These are phyloP conservation scores for Lactifluus rugatus DNA, from an alignment of 768 basidiomycete genomes.

Conservation along the genomic window DNA sequence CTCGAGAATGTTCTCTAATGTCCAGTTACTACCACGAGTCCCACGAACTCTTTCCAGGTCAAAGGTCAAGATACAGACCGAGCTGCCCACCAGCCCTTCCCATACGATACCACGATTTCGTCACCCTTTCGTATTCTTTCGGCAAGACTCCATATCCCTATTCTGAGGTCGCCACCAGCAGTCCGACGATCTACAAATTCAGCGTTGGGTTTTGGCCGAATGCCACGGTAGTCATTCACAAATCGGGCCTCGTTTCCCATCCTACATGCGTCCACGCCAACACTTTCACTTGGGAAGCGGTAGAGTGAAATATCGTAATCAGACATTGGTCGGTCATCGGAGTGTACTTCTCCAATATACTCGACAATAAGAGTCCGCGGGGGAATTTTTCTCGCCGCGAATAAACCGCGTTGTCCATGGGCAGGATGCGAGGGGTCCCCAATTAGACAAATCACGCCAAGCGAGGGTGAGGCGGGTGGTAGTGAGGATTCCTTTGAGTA, in stretches of 20 bases:
- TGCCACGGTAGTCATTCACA: constrained; percentile 83
- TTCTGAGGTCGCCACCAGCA: constrained; percentile 51
- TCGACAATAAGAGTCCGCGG: constrained; percentile 61
- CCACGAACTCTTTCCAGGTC: not conserved
- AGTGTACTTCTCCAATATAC: constrained; percentile 80
- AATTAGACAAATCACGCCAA: constrained; percentile 51
- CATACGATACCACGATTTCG: constrained; percentile 83
- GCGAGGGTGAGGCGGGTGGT: constrained; percentile 20
- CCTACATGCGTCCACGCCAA: constrained; percentile 67
- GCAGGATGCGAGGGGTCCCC: constrained; percentile 51
- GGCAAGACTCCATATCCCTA: constrained; percentile 63
- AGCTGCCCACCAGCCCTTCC: constrained; percentile 73
- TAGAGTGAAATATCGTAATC: constrained; percentile 85
- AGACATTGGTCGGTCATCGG: constrained; percentile 58
- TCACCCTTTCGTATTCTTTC: constrained; percentile 64
- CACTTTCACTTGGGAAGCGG: constrained; percentile 46
- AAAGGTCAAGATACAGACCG: constrained; percentile 24
- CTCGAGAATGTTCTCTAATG: not conserved
- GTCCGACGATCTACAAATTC: constrained; percentile 52
- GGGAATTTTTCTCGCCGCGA: constrained; percentile 63
- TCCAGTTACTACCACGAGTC: constrained; percentile 1
- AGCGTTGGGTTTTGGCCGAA: constrained; percentile 60
- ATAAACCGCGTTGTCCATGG: constrained; percentile 67
- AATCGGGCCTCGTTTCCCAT: constrained; percentile 87
- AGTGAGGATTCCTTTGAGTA: constrained; percentile 1